Percentiles rank a stretch among this genome's conserved stretches.
phyloP scores from a whole-genome alignment of 83 land plant species.

The Picea mariana region DNA sequence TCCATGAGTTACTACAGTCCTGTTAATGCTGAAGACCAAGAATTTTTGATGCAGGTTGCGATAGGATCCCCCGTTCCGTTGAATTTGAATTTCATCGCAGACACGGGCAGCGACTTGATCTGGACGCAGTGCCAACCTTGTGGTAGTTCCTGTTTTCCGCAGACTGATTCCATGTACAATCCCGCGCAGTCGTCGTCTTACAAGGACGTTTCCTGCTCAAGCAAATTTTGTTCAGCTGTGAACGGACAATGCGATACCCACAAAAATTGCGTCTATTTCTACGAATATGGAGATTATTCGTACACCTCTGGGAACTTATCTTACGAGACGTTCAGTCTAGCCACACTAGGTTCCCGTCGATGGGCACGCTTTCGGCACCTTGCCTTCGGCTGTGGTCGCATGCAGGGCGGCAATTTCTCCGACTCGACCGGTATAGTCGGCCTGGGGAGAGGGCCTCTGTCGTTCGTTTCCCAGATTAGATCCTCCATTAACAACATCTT shows the following conservation, averaged over 20 bases:
- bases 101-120: conserved; percentile 23
- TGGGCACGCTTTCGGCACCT: background rate
- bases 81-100: background rate
- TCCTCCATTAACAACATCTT: conserved; percentile 15
- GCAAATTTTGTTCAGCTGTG: background rate
- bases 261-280: background rate
- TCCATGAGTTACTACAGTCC: background rate
- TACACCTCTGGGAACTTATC: background rate
- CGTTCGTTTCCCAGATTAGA: conserved; percentile 23
- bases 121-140: conserved; percentile 26
- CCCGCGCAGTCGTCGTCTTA: background rate
- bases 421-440: conserved; percentile 31
- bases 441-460: conserved; percentile 24
- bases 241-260: background rate
- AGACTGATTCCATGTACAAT: background rate
- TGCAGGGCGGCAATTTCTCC: background rate
- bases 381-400: conserved; percentile 20
- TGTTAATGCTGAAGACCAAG: background rate
- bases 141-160: background rate
- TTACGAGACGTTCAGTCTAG: conserved; percentile 2
- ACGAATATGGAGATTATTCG: conserved; percentile 8
- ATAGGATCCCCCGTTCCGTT: conserved; percentile 3
- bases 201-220: background rate
- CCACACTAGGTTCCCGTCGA: background rate
- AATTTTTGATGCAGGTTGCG: background rate